Conservation (phyloP, 2,329 filamentous ascomycete species). For the Fusarium newnesense region DNA sequence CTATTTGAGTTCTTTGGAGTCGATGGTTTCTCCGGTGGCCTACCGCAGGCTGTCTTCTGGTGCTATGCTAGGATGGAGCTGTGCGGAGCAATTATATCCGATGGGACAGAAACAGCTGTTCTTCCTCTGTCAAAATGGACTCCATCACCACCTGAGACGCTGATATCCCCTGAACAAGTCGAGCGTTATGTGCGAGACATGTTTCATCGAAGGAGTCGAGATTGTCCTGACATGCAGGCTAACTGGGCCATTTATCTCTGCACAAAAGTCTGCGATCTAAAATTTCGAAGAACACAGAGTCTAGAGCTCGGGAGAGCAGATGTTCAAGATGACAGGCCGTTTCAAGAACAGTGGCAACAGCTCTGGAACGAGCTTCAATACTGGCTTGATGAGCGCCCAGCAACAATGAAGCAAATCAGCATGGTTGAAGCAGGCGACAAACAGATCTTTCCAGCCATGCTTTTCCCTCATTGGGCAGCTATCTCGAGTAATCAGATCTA, state of each 20-base stretch:
- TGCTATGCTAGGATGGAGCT: constrained; percentile 68
- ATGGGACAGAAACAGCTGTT: constrained; percentile 59
- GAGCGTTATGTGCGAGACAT: constrained; percentile 30
- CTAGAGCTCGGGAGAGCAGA: constrained; percentile 53
- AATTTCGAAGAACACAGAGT: constrained; percentile 45
- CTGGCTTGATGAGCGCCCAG: constrained; percentile 56
- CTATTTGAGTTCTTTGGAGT: constrained; percentile 62
- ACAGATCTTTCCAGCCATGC: constrained; percentile 57
- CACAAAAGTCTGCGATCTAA: constrained; percentile 60
- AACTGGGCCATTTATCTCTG: constrained; percentile 66
- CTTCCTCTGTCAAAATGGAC: constrained; percentile 62
- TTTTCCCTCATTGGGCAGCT: constrained; percentile 60
- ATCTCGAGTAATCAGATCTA: constrained; percentile 65
- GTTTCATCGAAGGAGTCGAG: constrained; percentile 45
- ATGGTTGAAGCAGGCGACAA: constrained; percentile 30
- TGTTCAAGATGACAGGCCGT: constrained; percentile 50
- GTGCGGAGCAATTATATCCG: constrained; percentile 64
- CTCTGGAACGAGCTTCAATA: constrained; percentile 59
- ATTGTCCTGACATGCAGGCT: constrained; percentile 60
- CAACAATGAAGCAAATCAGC: constrained; percentile 47
- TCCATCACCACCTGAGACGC: constrained; percentile 27
- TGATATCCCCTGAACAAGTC: constrained; percentile 10
- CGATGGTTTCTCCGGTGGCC: constrained; percentile 55
- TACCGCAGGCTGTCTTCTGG: constrained; percentile 66
- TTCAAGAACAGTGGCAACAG: constrained; percentile 53